Conservation (phyloP, 805 yeast species). For the Saturnispora halmiae region DNA sequence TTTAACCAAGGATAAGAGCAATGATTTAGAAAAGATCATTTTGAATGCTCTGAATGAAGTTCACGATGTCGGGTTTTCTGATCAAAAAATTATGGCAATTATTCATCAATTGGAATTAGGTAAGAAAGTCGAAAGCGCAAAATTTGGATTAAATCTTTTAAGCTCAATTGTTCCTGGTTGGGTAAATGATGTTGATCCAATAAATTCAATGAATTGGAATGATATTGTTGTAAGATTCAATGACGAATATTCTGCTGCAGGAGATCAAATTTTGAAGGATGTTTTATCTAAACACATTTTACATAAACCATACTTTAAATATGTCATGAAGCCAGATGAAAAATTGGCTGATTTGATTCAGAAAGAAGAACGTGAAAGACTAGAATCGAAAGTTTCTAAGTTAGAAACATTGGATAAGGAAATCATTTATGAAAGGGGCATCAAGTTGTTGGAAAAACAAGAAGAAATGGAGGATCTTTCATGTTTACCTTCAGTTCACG, state of each 20-base stretch:
- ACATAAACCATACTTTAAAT: constrained; percentile 52
- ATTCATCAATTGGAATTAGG: constrained; percentile 79
- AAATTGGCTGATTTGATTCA: constrained; percentile 42
- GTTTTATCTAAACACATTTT: constrained; percentile 47
- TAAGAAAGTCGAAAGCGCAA: constrained; percentile 80
- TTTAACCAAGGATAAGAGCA: constrained; percentile 36
- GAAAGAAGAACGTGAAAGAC: constrained; percentile 47
- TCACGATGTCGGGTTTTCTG: constrained; percentile 39
- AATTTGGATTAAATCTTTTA: constrained; percentile 75
- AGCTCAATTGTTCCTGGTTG: constrained; percentile 75
- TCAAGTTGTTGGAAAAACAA: constrained; percentile 53
- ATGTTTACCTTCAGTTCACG: constrained; percentile 67
- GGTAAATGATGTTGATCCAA: constrained; percentile 74
- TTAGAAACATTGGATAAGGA: constrained; percentile 50
- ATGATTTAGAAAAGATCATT: constrained; percentile 43
- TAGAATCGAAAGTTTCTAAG: constrained; percentile 33
- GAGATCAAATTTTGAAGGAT: constrained; percentile 52
- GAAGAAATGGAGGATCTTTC: constrained; percentile 62
- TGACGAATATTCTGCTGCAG: constrained; percentile 41
- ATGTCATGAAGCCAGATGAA: constrained; percentile 65
- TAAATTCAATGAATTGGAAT: constrained; percentile 59
- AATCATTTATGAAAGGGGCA: constrained; percentile 51
- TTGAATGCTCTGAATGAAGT: constrained; percentile 38
- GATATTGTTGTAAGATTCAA: constrained; percentile 50
- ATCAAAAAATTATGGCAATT: constrained; percentile 67